Evolutionary conservation across 176 grass and related monocot species (phyloP).

Genomic region (Zea luxurians): DNA sequence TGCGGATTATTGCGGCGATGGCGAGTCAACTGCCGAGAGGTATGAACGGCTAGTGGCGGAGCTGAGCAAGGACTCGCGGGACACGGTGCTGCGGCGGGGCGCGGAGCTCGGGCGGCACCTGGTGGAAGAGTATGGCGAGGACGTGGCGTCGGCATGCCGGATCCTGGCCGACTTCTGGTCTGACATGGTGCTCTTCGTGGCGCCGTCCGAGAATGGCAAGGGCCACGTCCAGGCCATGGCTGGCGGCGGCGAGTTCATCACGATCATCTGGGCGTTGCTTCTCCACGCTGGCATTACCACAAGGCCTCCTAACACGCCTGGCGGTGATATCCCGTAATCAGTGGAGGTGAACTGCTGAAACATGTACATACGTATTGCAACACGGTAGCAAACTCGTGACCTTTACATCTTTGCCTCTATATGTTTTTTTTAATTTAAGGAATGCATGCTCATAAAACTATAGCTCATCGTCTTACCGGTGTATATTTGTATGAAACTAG

Average conservation of each 20-base stretch:
- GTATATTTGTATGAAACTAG: too few relatives aligned
- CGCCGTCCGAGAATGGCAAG: slow-evolving; percentile 41
- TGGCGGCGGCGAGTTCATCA: slow-evolving; percentile 50
- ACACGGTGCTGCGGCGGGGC: slow-evolving; percentile 26
- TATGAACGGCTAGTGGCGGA: neutral
- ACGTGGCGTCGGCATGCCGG: slow-evolving; percentile 25
- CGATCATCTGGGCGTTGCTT: slow-evolving; percentile 43
- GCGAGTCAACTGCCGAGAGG: neutral
- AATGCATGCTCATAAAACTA: too few relatives aligned
- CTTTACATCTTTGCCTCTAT: neutral
- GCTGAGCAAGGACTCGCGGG: neutral
- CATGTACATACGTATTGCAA: neutral
- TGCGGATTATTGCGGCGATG: neutral
- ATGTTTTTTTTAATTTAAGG: too few relatives aligned
- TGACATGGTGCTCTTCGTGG: slow-evolving; percentile 39
- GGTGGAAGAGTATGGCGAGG: slow-evolving; percentile 1
- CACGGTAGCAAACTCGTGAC: neutral
- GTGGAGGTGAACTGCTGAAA: neutral
- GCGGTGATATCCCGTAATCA: neutral
- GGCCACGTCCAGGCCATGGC: slow-evolving; percentile 37
- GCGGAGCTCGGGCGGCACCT: slow-evolving; percentile 4
- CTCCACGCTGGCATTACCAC: slow-evolving; percentile 36
- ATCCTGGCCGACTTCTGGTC: slow-evolving; percentile 39
- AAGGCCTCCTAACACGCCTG: neutral
- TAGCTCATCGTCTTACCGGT: too few relatives aligned